Conservation (phyloP, 345 rosid species). For the Eucalyptus brandiana region DNA sequence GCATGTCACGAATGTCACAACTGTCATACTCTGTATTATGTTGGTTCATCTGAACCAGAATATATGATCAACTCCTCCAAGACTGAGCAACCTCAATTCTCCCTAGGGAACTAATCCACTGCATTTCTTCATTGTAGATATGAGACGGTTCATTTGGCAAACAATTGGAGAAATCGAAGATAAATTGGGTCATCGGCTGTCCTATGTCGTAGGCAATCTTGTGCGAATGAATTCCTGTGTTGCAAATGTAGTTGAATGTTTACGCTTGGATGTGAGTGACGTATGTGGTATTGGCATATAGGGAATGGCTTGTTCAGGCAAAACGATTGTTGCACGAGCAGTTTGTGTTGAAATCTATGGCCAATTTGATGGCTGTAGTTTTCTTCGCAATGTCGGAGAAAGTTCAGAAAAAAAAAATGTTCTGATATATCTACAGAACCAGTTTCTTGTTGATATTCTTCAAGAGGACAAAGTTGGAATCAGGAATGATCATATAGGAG, state of each 20-base stretch:
- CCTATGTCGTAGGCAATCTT: background rate
- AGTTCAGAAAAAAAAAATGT: too few species aligned
- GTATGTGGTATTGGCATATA: background rate
- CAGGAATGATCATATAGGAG: background rate
- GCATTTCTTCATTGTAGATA: background rate
- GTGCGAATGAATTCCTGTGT: background rate
- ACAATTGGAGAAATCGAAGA: background rate
- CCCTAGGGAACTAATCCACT: background rate
- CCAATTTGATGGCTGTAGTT: constrained; percentile 4
- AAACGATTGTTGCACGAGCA: background rate
- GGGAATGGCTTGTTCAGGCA: background rate
- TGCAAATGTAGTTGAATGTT: background rate
- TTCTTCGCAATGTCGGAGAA: constrained; percentile 5
- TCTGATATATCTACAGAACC: too few species aligned
- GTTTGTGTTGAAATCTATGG: background rate
- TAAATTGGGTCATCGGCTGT: background rate
- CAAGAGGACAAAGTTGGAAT: too few species aligned
- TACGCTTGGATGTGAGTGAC: background rate
- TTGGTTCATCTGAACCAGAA: background rate
- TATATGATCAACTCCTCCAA: background rate
- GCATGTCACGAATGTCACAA: background rate
- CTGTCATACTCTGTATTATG: background rate
- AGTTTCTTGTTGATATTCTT: too few species aligned
- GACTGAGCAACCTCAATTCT: background rate
- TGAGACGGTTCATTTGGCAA: background rate